A percentile compares a stretch with the other conserved stretches of the same genome.
These are phyloP conservation scores for Phyllosticta citribraziliensis DNA, from an alignment of 2,329 filamentous ascomycete species.

Conservation along the genomic window DNA sequence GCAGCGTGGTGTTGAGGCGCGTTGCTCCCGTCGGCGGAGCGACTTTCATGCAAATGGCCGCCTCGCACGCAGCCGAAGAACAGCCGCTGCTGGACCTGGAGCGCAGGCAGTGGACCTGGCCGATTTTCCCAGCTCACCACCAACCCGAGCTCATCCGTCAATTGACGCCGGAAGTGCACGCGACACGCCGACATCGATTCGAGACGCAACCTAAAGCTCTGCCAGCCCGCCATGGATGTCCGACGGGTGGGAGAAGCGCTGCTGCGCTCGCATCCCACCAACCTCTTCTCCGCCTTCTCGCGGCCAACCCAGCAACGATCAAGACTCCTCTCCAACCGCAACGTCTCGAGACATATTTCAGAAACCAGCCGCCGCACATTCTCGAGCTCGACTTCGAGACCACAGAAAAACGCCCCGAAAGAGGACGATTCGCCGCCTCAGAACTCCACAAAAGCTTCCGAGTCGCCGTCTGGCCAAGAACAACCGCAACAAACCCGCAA, in stretches of 20 bases:
- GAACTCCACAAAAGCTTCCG: background rate
- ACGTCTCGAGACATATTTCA: background rate
- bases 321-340: constrained; percentile 3
- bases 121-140: background rate
- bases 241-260: constrained; percentile 20
- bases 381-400: background rate
- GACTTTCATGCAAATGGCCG: background rate
- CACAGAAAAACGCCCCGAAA: background rate
- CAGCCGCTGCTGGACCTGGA: background rate
- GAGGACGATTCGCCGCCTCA: background rate
- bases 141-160: background rate
- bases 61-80: background rate
- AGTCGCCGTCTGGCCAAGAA: background rate
- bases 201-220: background rate
- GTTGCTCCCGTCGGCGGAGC: background rate
- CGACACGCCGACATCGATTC: background rate
- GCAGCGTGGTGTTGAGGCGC: background rate
- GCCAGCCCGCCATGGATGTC: constrained; percentile 19
- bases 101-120: background rate
- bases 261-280: constrained; percentile 17
- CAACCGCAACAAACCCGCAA: background rate
- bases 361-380: background rate
- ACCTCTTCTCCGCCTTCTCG: constrained; percentile 6
- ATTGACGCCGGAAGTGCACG: background rate
- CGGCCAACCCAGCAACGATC: constrained; percentile 2